Base-by-base conservation (phyloP, 116 monocot species). In the Phalaenopsis hybrid region DNA sequence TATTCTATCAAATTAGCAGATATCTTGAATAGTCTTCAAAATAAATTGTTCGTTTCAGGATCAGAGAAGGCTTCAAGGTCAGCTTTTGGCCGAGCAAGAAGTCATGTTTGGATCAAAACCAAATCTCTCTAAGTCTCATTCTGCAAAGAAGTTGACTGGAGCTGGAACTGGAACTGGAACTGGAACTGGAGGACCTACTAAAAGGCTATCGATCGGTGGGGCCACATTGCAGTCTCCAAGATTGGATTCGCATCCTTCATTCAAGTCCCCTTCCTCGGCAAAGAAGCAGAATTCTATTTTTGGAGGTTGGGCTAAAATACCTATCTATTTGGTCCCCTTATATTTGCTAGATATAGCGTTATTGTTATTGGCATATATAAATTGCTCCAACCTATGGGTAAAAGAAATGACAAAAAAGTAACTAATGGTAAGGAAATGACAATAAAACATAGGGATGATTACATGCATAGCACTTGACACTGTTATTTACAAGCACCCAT, bases 1-100 rank as follows among this genome's bases (percentile, higher is more conserved):
- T 55, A 20, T 65, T 21, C 20, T 12, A 33, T 25, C 31, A 43
- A 37, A 20, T 52, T 25, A 55, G 17, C 55, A 55, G 4, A 55
- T 55, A 15, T 55, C 55, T 55, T 55, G 55, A 55, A 15, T 55
- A 2, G 13, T 55, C 31, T 73, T 13, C n/a, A 58, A 44, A 44
- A 77, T 11, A 44, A 82, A 46, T 0, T 58, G 20, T 43, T 44
- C 21, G 59, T 75, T 82, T 44, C 84, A 95, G 99, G 99, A 99
- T 57, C 95, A 92, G 74, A 93, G 85, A 89, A 92, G 85, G 68
- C 83, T 91, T 21, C 89, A 87, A 77, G 93, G 90, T 4, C 98
- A 93, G 81, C 81, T 89, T 8, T 82, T 84, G 4, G 85, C 90
- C 0, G 95, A 92, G 78, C 89, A 96, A 46, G 94, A 94, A 84